Evolutionary conservation across 2,329 filamentous ascomycete genomes (phyloP), one percentile per base, ranked within the genome.

Genomic region (Colletotrichum echinochloae): DNA sequence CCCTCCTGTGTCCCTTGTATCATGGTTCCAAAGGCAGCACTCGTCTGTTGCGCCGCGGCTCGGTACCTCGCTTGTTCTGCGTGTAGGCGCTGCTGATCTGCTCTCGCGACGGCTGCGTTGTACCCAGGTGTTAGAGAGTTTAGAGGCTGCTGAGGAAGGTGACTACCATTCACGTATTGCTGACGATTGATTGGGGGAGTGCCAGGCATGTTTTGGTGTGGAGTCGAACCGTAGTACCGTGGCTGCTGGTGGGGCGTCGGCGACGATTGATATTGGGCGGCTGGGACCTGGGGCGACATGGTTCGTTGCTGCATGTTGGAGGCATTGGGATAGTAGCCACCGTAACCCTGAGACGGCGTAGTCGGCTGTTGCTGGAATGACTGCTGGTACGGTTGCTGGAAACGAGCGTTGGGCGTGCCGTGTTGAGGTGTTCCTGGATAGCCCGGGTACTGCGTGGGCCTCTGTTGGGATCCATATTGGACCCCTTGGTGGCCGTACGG

Each of bases 401-500:
- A 86, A 41, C 85, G 82, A 23, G 84, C 80, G 68, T 79, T 81
- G 2, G 83, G 82, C 12, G 81, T 83, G 33, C 79, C 82, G 37
- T 82, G 79, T 67, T 82, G 84, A 30, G 77, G 74, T 70, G 80
- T 79, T 73, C 74, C 63, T 20, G 70, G 77, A 56, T 83, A 84
- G 9, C 76, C 77, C 6, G 78, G 74, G 54, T 82, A 83, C 65
- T 83, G 83, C 33, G 77, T 79, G 18, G 83, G 81, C 63, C 86
- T 82, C 71, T 80, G 83, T 72, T 85, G 86, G 51, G 79, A 82
- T 39, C 81, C 81, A 70, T 83, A 88, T 55, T 86, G 82, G 78
- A 86, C 83, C 71, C 80, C 83, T 71, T 86, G 82, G 67, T 88
- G 86, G 14, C 84, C 83, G 67, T 87, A 89, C 0, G 84, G 83